Evolutionary conservation across 805 yeast genomes (phyloP), one percentile per base, ranked within the genome.

Genomic region (Saccharomycopsis vini): DNA sequence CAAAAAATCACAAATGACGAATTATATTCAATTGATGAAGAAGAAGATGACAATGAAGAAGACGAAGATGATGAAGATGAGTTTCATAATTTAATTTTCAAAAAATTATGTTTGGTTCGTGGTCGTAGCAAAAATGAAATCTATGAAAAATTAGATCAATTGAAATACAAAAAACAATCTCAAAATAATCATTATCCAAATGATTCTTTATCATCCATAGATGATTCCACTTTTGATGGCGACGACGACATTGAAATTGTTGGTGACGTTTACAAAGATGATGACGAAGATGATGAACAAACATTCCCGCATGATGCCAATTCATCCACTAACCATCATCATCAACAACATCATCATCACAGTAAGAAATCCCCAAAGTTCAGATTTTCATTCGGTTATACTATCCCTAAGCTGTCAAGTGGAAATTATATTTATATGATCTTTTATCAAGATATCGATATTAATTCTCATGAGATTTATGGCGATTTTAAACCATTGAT

Each of bases 221-320:
- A 34, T 12, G 29, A 36, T 7, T 5, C 4, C 16, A 9, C 19
- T 18, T 6, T 45, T 26, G 42, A 46, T 9, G n/a, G 13, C 31
- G 40, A 44, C 16, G 26, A 22, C 33, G 46, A 43, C 36, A 42
- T 47, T 15, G 44, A 42, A 18, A 30, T 45, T 13, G 36, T 48
- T 19, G 51, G 51, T 19, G 51, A 48, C 33, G 51, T 48, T 2
- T 48, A 45, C 39, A 42, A 36, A 19, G 51, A 48, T 37, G 43
- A 43, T 38, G 50, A 45, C n/a, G 43, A 37, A n/a, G 35, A 20
- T 13, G 24, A 31, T 5, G 19, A 38, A 4, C 23, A 15, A 26
- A 12, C 10, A 3, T n/a, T n/a, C n/a, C n/a, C n/a, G n/a, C n/a
- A n/a, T n/a, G 29, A 19, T 22, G 40, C 36, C n/a, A n/a, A 33